Evolutionary conservation across 177 flowering plant species (phyloP).

Genomic region (Vitis hybrid): DNA sequence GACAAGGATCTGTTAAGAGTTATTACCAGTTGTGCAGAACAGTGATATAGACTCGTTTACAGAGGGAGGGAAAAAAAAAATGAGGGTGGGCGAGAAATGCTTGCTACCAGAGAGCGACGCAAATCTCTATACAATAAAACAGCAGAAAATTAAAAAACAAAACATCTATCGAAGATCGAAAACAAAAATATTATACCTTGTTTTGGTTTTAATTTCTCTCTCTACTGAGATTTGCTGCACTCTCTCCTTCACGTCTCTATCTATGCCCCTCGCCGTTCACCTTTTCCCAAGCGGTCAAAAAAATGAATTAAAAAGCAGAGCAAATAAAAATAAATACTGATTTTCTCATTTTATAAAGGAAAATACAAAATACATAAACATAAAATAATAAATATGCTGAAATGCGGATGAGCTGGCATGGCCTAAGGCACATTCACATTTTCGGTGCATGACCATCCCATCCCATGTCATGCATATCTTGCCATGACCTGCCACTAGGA

Average conservation of each 20-base stretch:
- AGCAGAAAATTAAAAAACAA: neutral
- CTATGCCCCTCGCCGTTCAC: slow-evolving; percentile 11
- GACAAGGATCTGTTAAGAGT: slow-evolving; percentile 24
- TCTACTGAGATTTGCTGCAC: neutral
- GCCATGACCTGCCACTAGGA: neutral
- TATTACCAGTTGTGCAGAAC: slow-evolving; percentile 4
- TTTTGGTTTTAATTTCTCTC: slow-evolving; percentile 1
- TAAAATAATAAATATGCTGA: neutral
- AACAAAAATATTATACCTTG: neutral
- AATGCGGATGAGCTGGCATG: slow-evolving; percentile 19
- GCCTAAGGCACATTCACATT: neutral
- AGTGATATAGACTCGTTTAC: slow-evolving; percentile 1
- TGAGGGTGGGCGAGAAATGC: neutral
- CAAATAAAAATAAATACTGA: neutral
- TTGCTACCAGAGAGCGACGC: slow-evolving; percentile 5
- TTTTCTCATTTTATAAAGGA: neutral
- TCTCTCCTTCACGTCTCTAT: neutral
- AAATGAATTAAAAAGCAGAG: slow-evolving; percentile 13
- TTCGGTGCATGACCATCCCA: slow-evolving; percentile 27
- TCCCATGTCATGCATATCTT: slow-evolving; percentile 25
- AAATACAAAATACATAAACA: too few species aligned
- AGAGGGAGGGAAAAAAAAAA: slow-evolving; percentile 11
- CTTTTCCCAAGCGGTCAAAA: slow-evolving; percentile 45
- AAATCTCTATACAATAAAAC: slow-evolving; percentile 21
- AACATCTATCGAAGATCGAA: slow-evolving; percentile 1